A percentile compares a stretch with the other conserved stretches of the same genome.
These are phyloP conservation scores for Pleurotus ostreatus DNA, from an alignment of 768 basidiomycete genomes.

Conservation along the genomic window DNA sequence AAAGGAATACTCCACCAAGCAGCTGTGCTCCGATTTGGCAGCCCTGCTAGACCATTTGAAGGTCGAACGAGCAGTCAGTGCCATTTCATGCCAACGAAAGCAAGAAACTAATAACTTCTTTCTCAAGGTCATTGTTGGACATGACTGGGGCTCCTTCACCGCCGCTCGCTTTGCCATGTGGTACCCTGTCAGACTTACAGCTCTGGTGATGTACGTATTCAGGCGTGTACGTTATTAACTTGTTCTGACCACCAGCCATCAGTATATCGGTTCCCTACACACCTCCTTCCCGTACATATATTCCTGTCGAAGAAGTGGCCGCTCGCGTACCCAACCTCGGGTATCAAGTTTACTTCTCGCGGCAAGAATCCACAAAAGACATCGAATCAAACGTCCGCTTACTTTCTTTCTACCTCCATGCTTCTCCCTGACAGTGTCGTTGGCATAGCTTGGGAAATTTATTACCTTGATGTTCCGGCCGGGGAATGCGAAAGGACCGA, in stretches of 20 bases:
- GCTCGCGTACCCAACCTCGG: conserved; percentile 50
- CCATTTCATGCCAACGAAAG: neutral
- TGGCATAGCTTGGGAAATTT: conserved; percentile 35
- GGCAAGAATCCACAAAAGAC: conserved; percentile 43
- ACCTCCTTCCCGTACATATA: conserved; percentile 49
- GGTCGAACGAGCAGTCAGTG: conserved; percentile 50
- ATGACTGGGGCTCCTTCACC: conserved; percentile 75
- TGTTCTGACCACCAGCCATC: conserved; percentile 2
- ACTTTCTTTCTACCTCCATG: neutral
- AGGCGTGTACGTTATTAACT: neutral
- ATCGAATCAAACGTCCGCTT: conserved; percentile 53
- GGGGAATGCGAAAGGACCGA: conserved; percentile 1
- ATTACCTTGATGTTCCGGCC: conserved; percentile 23
- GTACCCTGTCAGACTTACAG: conserved; percentile 60
- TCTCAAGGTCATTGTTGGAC: conserved; percentile 61
- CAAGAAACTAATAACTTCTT: neutral
- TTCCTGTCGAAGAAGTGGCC: conserved; percentile 48
- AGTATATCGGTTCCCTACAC: conserved; percentile 68
- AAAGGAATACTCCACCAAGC: conserved; percentile 55
- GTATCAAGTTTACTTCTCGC: conserved; percentile 68
- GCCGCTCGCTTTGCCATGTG: conserved; percentile 69
- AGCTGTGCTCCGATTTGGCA: conserved; percentile 56
- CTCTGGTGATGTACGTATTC: conserved; percentile 49
- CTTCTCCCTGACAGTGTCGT: neutral
- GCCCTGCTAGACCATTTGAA: conserved; percentile 58